phyloP scores from a whole-genome alignment of 1,284 basidiomycete species.

The Butyriboletus appendiculatus region DNA sequence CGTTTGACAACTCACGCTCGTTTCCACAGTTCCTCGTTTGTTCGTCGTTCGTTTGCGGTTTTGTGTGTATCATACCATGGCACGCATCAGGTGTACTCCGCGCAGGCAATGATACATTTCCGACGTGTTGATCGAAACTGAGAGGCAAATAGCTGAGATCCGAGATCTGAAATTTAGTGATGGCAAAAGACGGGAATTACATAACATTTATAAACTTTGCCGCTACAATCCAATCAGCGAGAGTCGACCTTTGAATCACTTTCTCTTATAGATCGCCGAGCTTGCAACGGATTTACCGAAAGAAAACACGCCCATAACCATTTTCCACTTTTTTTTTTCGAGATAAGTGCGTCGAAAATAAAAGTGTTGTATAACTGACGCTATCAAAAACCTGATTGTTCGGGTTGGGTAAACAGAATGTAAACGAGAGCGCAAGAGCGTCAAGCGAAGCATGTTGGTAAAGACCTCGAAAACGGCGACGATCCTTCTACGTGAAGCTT shows the following conservation, averaged over 20 bases:
- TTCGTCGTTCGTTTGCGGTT: slow-evolving; percentile 21
- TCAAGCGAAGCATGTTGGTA: neutral
- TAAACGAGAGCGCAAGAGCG: neutral
- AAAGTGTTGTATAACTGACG: neutral
- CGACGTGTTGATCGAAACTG: neutral
- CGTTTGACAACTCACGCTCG: slow-evolving; percentile 20
- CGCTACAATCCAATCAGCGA: no score
- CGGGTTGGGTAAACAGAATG: neutral
- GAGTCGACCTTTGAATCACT: no score
- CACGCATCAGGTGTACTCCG: no score
- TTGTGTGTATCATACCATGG: slow-evolving; percentile 3
- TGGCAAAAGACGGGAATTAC: slow-evolving; percentile 8
- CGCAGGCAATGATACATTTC: neutral
- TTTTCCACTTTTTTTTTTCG: neutral
- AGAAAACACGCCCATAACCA: neutral
- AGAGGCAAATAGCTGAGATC: no score
- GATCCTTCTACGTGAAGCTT: neutral
- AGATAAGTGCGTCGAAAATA: neutral
- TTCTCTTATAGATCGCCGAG: no score
- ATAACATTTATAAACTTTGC: neutral
- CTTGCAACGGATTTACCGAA: no score
- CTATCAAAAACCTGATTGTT: neutral
- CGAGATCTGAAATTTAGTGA: no score
- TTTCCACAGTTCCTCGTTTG: slow-evolving; percentile 17
- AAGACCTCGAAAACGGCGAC: neutral